These are phyloP conservation scores for Podaxis mareebaensis DNA, from an alignment of 768 basidiomycete genomes.

Conservation along the genomic window DNA sequence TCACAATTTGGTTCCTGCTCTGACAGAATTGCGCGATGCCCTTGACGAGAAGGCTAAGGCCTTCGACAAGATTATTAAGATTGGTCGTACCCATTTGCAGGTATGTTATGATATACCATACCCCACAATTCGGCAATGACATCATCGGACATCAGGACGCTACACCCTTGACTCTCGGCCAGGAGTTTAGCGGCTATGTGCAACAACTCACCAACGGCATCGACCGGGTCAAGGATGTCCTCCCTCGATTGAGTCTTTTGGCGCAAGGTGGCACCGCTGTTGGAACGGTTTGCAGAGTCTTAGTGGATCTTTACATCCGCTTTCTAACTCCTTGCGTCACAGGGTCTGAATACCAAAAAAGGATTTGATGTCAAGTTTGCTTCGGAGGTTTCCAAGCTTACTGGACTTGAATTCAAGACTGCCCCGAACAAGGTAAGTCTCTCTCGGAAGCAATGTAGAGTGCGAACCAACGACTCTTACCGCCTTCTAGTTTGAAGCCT, in stretches of 20 bases:
- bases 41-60: conserved; percentile 78
- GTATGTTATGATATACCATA: conserved; percentile 29
- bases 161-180: conserved; percentile 94
- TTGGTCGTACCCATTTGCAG: conserved; percentile 96
- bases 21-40: conserved; percentile 81
- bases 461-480: conserved; percentile 6
- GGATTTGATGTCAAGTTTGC: conserved; percentile 97
- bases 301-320: background rate
- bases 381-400: conserved; percentile 85
- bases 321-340: conserved; percentile 18
- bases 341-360: conserved; percentile 96
- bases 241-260: conserved; percentile 85
- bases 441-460: background rate
- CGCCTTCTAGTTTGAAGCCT: conserved; percentile 82
- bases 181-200: conserved; percentile 98
- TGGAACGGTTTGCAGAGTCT: conserved; percentile 72
- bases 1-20: conserved; percentile 78
- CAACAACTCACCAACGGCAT: conserved; percentile 93
- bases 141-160: conserved; percentile 66
- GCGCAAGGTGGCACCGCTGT: conserved; percentile 99
- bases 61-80: conserved; percentile 95
- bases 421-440: conserved; percentile 90
- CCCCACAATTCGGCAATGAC: background rate
- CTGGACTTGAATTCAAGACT: conserved; percentile 89
- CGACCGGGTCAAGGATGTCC: conserved; percentile 72